Evolutionary conservation across 2,329 filamentous ascomycete species (phyloP), one percentile per base, ranked within the genome.

Genomic region (Colletotrichum sp.): DNA sequence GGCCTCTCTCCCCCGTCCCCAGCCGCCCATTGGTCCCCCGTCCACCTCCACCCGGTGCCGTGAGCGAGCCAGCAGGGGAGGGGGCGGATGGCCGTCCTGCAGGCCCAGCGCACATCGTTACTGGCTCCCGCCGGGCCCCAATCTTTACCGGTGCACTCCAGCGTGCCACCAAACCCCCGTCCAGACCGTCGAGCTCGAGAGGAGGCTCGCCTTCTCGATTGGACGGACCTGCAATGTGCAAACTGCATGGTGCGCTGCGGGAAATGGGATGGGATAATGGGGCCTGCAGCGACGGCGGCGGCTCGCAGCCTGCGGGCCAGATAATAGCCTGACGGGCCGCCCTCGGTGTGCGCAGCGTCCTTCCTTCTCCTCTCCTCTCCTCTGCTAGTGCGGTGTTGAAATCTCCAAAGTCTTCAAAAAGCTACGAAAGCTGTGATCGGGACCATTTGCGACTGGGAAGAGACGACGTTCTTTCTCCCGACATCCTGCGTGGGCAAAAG

Each of bases 291-390:
- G 60, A 48, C 32, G 36, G 64, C 65, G 48, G 64, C 65, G 69
- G 60, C 69, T 72, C 60, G 48, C 44, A 36, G 22, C 32, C 44
- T 28, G 28, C 27, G 28, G 55, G 68, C 71, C 60, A 68, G 60
- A 76, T 78, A 77, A 64, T 74, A 75, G 39, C 71, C 60, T 30
- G 61, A 19, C 16, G 15, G 55, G 28, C 52, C 73, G n/a, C 60
- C 64, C 19, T 48, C 44, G 44, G 16, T 60, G 32, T 66, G 16
- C 32, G 44, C 59, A 57, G 57, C 55, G 72, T 77, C 72, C 76
- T 76, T 75, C 64, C 74, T 78, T 48, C 71, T 48, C 71, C 71
- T 68, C 44, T 30, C n/a, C n/a, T n/a, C n/a, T 71, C 52, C 67
- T 36, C 57, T 74, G 65, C 59, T 48, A 36, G 16, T 61, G 66